phyloP scores from a whole-genome alignment of 169 alveolate genomes.

The Eimeria sp. region DNA sequence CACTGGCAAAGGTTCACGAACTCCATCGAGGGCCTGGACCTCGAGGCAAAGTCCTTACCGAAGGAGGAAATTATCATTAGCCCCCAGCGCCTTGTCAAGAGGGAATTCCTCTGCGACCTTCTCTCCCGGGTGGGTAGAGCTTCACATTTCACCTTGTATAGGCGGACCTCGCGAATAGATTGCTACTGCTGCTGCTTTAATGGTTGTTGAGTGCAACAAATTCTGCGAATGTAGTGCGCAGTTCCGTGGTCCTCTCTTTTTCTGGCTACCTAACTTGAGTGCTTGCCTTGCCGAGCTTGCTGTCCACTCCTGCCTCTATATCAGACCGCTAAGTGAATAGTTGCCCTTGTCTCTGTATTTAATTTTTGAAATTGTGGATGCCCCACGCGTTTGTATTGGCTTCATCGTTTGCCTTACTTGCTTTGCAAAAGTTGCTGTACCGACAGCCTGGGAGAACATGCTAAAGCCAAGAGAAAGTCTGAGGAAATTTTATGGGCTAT shows the following conservation, averaged over 20 bases:
- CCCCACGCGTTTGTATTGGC: not conserved
- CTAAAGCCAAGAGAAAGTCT: not conserved
- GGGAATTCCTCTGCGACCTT: constrained; percentile 35
- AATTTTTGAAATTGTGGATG: not conserved
- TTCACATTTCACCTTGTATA: too few species aligned
- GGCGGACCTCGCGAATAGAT: not conserved
- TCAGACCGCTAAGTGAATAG: not conserved
- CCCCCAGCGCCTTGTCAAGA: constrained; percentile 54
- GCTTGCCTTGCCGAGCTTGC: not conserved
- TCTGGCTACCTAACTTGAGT: not conserved
- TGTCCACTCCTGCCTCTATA: not conserved
- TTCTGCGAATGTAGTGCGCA: not conserved
- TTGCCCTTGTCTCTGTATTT: not conserved
- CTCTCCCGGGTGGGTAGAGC: constrained; percentile 27
- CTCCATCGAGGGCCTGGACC: constrained; percentile 89
- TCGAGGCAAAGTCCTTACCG: constrained; percentile 88
- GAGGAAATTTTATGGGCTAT: not conserved
- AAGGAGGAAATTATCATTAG: not conserved
- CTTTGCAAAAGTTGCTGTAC: not conserved
- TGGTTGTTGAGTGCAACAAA: not conserved
- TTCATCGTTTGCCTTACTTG: not conserved
- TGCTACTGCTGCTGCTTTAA: not conserved
- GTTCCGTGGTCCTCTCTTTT: not conserved
- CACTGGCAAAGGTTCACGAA: constrained; percentile 83
- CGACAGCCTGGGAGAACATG: not conserved